These are phyloP conservation scores for Themeda triandra DNA, from an alignment of 176 grass and related monocot species.

Conservation along the genomic window DNA sequence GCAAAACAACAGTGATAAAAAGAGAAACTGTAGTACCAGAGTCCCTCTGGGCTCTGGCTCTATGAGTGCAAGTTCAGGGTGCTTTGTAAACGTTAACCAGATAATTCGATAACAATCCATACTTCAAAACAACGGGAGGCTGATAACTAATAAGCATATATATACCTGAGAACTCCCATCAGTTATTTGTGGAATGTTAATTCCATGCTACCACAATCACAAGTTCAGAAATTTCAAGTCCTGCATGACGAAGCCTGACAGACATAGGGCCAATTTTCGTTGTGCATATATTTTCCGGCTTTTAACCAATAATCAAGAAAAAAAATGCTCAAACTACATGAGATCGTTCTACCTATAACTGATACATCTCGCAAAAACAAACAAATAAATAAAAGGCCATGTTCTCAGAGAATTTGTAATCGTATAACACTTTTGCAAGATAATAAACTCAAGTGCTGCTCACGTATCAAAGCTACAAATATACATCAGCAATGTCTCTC, in stretches of 20 bases:
- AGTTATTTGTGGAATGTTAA: neutral
- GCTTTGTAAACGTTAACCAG: neutral
- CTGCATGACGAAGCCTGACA: neutral
- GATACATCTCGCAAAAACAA: neutral
- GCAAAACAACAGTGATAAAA: neutral
- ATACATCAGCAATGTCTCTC: slow-evolving; percentile 32
- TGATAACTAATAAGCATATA: no score
- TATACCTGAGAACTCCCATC: neutral
- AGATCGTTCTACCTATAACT: neutral
- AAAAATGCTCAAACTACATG: neutral
- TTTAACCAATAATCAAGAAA: neutral
- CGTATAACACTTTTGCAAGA: neutral
- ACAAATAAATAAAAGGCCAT: neutral
- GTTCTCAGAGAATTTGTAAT: neutral
- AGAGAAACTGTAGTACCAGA: neutral
- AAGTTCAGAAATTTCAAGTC: neutral
- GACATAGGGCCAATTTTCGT: neutral
- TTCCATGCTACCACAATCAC: neutral
- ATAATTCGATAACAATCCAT: neutral
- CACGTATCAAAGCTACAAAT: slow-evolving; percentile 23
- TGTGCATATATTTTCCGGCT: neutral
- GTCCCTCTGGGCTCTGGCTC: neutral
- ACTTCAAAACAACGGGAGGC: neutral
- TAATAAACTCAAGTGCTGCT: neutral
- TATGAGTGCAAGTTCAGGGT: neutral